Percentiles rank a stretch among this genome's conserved stretches.
Evolutionary conservation across 768 basidiomycete species (phyloP).

Genomic region (Goffeauzyma gilvescens): DNA sequence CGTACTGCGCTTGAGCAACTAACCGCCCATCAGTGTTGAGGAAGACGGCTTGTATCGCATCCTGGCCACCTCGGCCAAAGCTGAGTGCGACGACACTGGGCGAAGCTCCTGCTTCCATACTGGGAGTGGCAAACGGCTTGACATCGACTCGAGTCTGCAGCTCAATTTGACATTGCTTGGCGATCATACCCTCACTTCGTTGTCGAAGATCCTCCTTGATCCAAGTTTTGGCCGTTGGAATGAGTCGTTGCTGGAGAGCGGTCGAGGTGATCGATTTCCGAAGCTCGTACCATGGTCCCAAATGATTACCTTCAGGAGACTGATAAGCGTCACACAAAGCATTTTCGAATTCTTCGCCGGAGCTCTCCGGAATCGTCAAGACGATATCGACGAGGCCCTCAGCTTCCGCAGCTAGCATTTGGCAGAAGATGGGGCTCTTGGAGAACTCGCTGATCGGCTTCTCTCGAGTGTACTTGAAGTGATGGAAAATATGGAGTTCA

Average conservation of each 20-base stretch:
- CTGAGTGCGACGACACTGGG: conserved; percentile 72
- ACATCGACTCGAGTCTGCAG: conserved; percentile 61
- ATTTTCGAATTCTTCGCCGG: conserved; percentile 45
- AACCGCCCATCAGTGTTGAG: conserved; percentile 73
- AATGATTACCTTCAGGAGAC: conserved; percentile 46
- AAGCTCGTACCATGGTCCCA: conserved; percentile 77
- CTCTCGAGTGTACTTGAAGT: conserved; percentile 78
- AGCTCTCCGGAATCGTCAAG: conserved; percentile 42
- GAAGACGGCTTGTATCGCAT: conserved; percentile 66
- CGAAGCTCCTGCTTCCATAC: conserved; percentile 51
- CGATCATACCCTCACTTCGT: conserved; percentile 71
- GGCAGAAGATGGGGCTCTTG: conserved; percentile 59
- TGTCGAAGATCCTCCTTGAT: conserved; percentile 69
- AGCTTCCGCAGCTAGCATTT: conserved; percentile 77
- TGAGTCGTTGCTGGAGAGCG: conserved; percentile 57
- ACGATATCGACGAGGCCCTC: conserved; percentile 64
- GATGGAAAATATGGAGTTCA: conserved; percentile 41
- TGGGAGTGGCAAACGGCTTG: conserved; percentile 48
- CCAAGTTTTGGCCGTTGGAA: conserved; percentile 75
- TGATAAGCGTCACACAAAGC: conserved; percentile 61
- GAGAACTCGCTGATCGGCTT: conserved; percentile 58
- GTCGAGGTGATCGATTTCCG: conserved; percentile 60
- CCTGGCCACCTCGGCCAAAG: conserved; percentile 87
- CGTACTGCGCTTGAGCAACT: conserved; percentile 73
- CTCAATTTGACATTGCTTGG: conserved; percentile 45